Evolutionary conservation across 1,139 yeast genomes (phyloP), one percentile per base, ranked within the genome.

Genomic region (Citeromyces siamensis): DNA sequence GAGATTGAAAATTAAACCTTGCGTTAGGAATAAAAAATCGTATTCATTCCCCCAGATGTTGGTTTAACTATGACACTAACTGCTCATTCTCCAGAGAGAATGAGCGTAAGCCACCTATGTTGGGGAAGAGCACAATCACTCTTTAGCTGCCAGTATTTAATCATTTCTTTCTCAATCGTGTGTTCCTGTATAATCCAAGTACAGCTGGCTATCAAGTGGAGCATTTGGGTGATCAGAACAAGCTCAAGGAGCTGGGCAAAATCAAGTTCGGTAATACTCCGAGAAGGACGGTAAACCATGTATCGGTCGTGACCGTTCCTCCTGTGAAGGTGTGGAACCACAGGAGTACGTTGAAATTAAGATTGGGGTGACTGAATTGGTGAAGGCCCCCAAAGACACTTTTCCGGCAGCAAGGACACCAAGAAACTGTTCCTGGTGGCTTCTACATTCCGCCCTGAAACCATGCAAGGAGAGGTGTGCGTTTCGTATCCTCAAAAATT

Each of bases 261-360:
- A 86, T 90, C 63, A 90, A 88, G 67, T 90, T 90, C 51, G 99
- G 98, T 58, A 94, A 90, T 90, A 84, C 64, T 88, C 97, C 32
- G 95, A 88, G 55, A 88, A 83, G 64, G 98, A 90, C 62, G 96
- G 96, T 43, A 98, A 90, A 66, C 94, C 98, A 35, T 90, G 99
- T 69, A 88, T 90, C 85, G 98, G 93, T 61, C 99, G 93, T 60
- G 99, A 90, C 62, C 81, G 99, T 70, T 81, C 74, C 59, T 75
- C 90, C 37, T 98, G 99, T 56, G 99, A 90, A 66, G 98, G 94
- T 58, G 88, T 90, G 37, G 74, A 80, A 48, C 96, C 98, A 33
- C 98, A 93, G 62, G 98, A 90, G 60, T 90, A 90, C 60, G 78
- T 86, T 33, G 96, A 93, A 50, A 76, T 90, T 54, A 90, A 90